Evolutionary conservation across 768 basidiomycete genomes (phyloP).

Genomic region (Boletales sp.): DNA sequence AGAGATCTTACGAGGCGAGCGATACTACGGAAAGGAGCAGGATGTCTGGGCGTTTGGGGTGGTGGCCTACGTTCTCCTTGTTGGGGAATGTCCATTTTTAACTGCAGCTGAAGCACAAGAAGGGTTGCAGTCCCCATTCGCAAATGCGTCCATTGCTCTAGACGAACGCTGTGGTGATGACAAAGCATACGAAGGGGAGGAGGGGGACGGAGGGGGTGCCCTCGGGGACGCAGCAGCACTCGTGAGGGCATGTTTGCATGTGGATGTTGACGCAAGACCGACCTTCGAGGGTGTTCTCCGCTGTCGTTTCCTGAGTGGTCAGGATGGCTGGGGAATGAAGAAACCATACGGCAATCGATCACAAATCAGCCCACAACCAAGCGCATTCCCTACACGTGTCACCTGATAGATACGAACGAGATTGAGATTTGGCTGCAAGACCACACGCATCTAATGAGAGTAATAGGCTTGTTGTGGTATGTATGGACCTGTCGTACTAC

Average conservation of each 20-base stretch:
- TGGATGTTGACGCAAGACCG: conserved; percentile 76
- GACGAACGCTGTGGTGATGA: conserved; percentile 79
- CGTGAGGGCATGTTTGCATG: conserved; percentile 78
- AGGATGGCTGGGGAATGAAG: conserved; percentile 65
- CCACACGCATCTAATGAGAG: conserved; percentile 1
- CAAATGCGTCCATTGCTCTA: conserved; percentile 69
- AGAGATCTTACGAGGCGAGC: conserved; percentile 91
- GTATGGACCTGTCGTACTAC: conserved; percentile 7
- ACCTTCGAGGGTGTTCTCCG: conserved; percentile 80
- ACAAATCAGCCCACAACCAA: conserved; percentile 24
- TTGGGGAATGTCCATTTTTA: conserved; percentile 89
- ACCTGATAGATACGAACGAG: conserved; percentile 19
- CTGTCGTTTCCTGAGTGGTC: conserved; percentile 76
- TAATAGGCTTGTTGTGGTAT: conserved; percentile 7
- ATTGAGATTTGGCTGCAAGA: conserved; percentile 4
- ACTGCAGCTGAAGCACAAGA: conserved; percentile 89
- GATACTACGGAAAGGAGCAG: conserved; percentile 94
- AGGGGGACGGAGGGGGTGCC: conserved; percentile 77
- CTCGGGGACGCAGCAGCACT: conserved; percentile 83
- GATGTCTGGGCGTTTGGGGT: conserved; percentile 99
- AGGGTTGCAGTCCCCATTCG: conserved; percentile 72
- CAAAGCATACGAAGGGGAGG: conserved; percentile 70
- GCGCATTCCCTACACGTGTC: conserved; percentile 30
- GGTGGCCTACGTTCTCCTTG: conserved; percentile 90
- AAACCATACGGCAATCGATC: conserved; percentile 27